Conservation (phyloP, 257 asterid species). For the Solanum phureja region DNA sequence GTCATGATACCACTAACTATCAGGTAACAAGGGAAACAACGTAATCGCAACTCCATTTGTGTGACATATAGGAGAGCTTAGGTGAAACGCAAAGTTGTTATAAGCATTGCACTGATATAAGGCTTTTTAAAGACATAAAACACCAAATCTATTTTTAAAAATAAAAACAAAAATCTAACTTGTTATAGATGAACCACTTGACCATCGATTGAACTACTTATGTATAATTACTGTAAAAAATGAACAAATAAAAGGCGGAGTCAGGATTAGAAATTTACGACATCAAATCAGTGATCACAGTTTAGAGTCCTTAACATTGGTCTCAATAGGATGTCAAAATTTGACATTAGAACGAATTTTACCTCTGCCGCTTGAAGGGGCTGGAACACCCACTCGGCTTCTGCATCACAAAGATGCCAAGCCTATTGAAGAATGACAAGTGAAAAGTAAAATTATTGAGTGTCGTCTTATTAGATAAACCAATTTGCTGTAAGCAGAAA, state of each 20-base stretch:
- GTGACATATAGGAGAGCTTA: too few relatives aligned
- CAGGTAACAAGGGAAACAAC: too few relatives aligned
- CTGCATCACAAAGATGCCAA: slow-evolving; percentile 92
- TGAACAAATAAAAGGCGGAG: too few relatives aligned
- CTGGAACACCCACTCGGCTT: slow-evolving; percentile 65
- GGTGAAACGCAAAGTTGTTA: slow-evolving; percentile 50
- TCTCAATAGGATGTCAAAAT: slow-evolving; percentile 82
- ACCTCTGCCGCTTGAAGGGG: slow-evolving; percentile 73
- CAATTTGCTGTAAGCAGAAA: neutral
- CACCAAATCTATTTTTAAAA: too few relatives aligned
- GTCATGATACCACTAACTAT: too few relatives aligned
- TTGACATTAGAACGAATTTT: slow-evolving; percentile 76
- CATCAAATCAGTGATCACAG: slow-evolving; percentile 95
- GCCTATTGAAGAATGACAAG: slow-evolving; percentile 32
- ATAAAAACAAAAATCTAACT: too few relatives aligned
- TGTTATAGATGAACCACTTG: too few relatives aligned
- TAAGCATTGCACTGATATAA: too few relatives aligned
- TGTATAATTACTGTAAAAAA: too few relatives aligned
- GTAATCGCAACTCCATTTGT: too few relatives aligned
- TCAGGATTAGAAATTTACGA: neutral
- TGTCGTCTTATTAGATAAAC: neutral
- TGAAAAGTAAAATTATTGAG: neutral
- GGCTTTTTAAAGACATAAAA: too few relatives aligned
- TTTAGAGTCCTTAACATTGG: slow-evolving; percentile 75
- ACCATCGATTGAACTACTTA: too few relatives aligned